Base-by-base conservation (phyloP, 257 asterid genomes). In the Lycium barbarum region DNA sequence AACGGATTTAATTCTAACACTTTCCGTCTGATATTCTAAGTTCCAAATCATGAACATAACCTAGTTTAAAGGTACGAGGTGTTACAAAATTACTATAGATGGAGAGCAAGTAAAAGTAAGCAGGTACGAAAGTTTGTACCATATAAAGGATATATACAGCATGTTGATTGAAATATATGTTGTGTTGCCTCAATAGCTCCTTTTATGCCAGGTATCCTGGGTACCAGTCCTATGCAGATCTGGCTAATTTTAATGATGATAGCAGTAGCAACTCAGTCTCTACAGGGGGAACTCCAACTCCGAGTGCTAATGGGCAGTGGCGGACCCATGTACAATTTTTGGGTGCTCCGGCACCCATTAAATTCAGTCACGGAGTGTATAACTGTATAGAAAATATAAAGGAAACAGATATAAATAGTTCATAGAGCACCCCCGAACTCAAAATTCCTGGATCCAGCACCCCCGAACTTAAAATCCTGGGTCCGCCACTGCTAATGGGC, bases 31-130 rank as follows among this genome's bases (percentile, higher is more conserved):
- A 26, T 26, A 26, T 26, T 26, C 33, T 26, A 26, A 26, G 33
- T 26, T 26, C 33, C 1, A 26, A 26, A 26, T 26, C 33, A 26
- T 26, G 33, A 26, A 26, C 33, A 26, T 26, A 26, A 26, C 33
- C 33, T 26, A 26, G 33, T 26, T 26, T 26, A 26, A 26, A 26
- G 33, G 33, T 26, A 26, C 33, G 33, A 26, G 33, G 33, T 26
- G 33, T 26, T 26, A 26, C 1, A 95, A 90, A 90, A 93, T 92
- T 94, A 93, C 90, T 62, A 91, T 90, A 33, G 95, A 95, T 66
- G 97, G 97, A 11, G 93, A 93, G 85, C 90, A 93, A 80, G 90
- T 91, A 26, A 93, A 91, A 49, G 97, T 95, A 67, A 90, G 98
- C 94, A 95, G 95, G 98, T 95, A 88, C 20, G 83, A 15, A 65